phyloP scores from a whole-genome alignment of 768 basidiomycete species.

The Boletus barrowsii region DNA sequence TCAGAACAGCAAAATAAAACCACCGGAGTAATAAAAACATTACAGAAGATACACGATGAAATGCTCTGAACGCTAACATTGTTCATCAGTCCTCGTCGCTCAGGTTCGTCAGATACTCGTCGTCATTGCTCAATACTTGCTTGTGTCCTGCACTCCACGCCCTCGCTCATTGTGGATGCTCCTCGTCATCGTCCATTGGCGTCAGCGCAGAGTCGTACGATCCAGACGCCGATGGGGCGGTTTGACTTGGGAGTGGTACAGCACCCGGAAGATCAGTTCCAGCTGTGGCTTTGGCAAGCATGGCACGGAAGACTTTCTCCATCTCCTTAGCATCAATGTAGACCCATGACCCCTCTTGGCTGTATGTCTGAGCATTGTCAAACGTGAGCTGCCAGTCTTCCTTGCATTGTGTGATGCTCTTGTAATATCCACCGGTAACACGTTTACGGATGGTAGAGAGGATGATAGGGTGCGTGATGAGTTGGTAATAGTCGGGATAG shows the following conservation, averaged over 20 bases:
- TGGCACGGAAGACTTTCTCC: slow-evolving; percentile 80
- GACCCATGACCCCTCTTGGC: slow-evolving; percentile 93
- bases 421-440: slow-evolving; percentile 61
- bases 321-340: slow-evolving; percentile 93
- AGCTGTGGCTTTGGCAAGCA: slow-evolving; percentile 60
- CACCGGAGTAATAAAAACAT: slow-evolving; percentile 3
- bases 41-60: slow-evolving; percentile 19
- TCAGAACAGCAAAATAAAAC: slow-evolving; percentile 2
- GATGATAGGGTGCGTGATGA: slow-evolving; percentile 86
- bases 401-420: slow-evolving; percentile 65
- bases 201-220: slow-evolving; percentile 67
- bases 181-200: slow-evolving; percentile 82
- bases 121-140: slow-evolving; percentile 68
- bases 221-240: slow-evolving; percentile 38
- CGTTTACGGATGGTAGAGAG: slow-evolving; percentile 83
- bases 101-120: slow-evolving; percentile 61
- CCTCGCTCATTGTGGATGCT: slow-evolving; percentile 53
- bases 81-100: slow-evolving; percentile 64
- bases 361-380: slow-evolving; percentile 89
- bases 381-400: slow-evolving; percentile 91
- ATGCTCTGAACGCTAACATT: neutral
- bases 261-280: slow-evolving; percentile 78
- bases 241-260: slow-evolving; percentile 34
- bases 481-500: slow-evolving; percentile 70
- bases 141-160: slow-evolving; percentile 64